phyloP scores from a whole-genome alignment of 2,329 filamentous ascomycete genomes.

The Colletotrichum plurivorum region DNA sequence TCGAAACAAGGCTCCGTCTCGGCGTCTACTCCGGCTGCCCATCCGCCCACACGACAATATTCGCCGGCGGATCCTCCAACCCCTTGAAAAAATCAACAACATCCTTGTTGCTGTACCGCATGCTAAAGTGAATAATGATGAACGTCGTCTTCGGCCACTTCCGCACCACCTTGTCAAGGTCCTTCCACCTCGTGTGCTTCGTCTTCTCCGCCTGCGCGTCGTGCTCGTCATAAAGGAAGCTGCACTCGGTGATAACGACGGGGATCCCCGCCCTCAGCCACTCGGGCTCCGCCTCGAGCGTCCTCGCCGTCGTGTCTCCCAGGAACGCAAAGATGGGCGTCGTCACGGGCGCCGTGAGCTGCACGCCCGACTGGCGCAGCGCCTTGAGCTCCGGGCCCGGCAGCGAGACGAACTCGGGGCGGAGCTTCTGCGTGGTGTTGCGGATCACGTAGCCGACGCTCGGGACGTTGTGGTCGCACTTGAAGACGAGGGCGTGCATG shows the following conservation, averaged over 20 bases:
- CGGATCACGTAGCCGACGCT: slow-evolving; percentile 63
- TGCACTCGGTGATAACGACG: slow-evolving; percentile 66
- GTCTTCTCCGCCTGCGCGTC: slow-evolving; percentile 59
- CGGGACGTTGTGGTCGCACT: slow-evolving; percentile 63
- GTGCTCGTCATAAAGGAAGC: slow-evolving; percentile 61
- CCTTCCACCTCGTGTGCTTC: slow-evolving; percentile 62
- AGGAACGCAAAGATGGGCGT: slow-evolving; percentile 62
- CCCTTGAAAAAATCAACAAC: slow-evolving; percentile 57
- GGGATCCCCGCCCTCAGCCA: slow-evolving; percentile 57
- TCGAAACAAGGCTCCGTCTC: background rate
- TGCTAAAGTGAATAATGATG: slow-evolving; percentile 63
- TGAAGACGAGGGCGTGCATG: slow-evolving; percentile 58
- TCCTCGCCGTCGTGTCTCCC: slow-evolving; percentile 60
- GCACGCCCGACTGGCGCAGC: slow-evolving; percentile 54
- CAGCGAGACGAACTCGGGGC: slow-evolving; percentile 53
- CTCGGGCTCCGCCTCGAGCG: slow-evolving; percentile 54
- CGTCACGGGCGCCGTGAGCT: slow-evolving; percentile 56
- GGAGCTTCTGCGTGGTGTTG: slow-evolving; percentile 55
- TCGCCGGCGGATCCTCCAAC: slow-evolving; percentile 55
- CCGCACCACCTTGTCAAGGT: slow-evolving; percentile 60
- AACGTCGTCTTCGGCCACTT: slow-evolving; percentile 60
- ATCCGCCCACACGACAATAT: slow-evolving; percentile 64
- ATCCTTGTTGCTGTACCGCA: slow-evolving; percentile 57
- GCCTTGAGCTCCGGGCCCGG: slow-evolving; percentile 54
- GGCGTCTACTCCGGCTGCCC: slow-evolving; percentile 41